These are phyloP conservation scores for Cucumis cinereus DNA, from an alignment of 306 rosid genomes.

Conservation along the genomic window DNA sequence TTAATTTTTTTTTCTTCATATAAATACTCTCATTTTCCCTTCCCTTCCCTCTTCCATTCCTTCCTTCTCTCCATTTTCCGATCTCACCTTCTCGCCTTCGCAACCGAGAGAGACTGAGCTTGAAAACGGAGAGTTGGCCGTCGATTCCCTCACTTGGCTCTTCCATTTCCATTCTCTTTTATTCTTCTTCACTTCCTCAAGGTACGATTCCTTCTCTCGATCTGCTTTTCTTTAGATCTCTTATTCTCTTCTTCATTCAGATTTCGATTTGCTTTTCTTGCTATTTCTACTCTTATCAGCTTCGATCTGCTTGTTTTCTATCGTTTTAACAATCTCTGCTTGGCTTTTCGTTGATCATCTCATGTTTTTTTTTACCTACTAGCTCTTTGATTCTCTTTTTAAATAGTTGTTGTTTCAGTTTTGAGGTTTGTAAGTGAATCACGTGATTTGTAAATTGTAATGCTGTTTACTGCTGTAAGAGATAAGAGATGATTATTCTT, in stretches of 20 bases:
- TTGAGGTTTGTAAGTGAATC: neutral
- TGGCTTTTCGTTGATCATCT: neutral
- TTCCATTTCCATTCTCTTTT: neutral
- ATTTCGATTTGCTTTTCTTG: neutral
- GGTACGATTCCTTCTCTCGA: neutral
- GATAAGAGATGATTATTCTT: neutral
- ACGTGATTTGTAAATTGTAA: neutral
- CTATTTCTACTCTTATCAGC: neutral
- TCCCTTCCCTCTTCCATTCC: neutral
- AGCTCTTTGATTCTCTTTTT: neutral
- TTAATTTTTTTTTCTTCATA: neutral
- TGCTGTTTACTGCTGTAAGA: neutral
- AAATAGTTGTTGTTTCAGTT: neutral
- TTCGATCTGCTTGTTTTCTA: neutral
- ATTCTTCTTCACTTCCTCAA: neutral
- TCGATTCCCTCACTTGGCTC: neutral
- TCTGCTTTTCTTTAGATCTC: neutral
- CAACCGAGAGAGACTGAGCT: neutral
- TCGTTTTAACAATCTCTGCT: neutral
- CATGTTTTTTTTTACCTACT: neutral
- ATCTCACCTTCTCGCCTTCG: neutral
- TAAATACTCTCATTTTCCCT: neutral
- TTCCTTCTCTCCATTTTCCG: constrained; percentile 12
- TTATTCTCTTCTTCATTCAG: neutral
- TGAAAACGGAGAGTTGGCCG: neutral